Percentiles rank a stretch among this genome's conserved stretches.
phyloP scores from a whole-genome alignment of 2,329 filamentous ascomycete species.

The Diaporthe helianthi region DNA sequence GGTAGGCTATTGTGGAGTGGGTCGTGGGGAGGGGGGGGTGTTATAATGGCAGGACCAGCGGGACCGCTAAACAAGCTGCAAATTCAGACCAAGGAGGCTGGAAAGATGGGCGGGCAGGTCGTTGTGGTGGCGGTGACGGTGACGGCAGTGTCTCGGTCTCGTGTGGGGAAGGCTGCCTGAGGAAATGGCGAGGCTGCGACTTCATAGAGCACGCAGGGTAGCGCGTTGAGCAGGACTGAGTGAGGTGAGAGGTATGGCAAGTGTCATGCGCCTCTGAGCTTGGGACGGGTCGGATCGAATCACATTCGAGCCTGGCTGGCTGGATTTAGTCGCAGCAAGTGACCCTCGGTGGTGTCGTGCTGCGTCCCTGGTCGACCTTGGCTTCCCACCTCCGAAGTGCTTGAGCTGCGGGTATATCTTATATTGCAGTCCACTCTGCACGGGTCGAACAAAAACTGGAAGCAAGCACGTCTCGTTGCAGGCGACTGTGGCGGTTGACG shows the following conservation, averaged over 20 bases:
- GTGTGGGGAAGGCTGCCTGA: constrained; percentile 30
- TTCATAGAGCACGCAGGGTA: constrained; percentile 27
- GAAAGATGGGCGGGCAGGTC: constrained; percentile 23
- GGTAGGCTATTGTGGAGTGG: constrained; percentile 1
- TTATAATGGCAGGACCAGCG: neutral
- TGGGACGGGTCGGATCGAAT: neutral
- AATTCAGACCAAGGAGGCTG: constrained; percentile 27
- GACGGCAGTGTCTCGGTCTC: constrained; percentile 27
- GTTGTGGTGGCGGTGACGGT: constrained; percentile 17
- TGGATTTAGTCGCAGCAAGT: neutral
- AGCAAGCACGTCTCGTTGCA: neutral
- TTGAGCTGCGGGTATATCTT: constrained; percentile 5
- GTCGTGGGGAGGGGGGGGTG: neutral
- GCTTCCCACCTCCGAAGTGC: neutral
- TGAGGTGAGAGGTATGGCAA: neutral
- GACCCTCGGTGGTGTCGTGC: neutral
- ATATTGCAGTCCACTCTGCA: constrained; percentile 1
- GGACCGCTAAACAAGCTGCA: constrained; percentile 24
- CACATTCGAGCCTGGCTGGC: constrained; percentile 5
- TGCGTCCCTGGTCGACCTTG: neutral
- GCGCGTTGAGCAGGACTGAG: constrained; percentile 10
- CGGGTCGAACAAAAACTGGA: neutral
- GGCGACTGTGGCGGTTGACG: neutral
- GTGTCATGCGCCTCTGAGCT: constrained; percentile 17
- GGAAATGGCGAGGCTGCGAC: constrained; percentile 26